Conservation (phyloP, 345 rosid species). For the Eucalyptus urophylla region DNA sequence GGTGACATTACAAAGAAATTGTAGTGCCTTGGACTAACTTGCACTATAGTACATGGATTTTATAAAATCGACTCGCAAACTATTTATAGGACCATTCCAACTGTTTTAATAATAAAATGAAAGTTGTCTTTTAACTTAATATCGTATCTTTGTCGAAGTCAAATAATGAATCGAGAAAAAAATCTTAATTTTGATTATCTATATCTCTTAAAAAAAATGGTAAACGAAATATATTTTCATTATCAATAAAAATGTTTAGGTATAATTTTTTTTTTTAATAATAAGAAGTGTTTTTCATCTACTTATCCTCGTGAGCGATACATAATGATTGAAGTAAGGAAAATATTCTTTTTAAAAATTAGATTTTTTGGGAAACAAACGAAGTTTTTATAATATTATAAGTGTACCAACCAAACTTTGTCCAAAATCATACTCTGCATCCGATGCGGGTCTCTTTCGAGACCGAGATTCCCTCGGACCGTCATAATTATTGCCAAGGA, state of each 20-base stretch:
- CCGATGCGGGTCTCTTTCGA: background rate
- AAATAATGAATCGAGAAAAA: background rate
- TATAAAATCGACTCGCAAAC: background rate
- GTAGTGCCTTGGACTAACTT: background rate
- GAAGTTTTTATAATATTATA: background rate
- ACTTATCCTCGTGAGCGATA: too few relatives aligned
- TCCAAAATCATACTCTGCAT: background rate
- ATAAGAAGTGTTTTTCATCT: background rate
- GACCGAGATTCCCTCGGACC: background rate
- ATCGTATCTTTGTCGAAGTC: background rate
- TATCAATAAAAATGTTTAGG: background rate
- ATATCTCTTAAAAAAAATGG: background rate
- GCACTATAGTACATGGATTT: background rate
- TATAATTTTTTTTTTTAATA: background rate
- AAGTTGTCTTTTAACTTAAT: background rate
- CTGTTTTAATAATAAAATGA: background rate
- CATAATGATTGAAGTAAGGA: too few relatives aligned
- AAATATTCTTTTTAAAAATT: too few relatives aligned
- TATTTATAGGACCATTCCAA: background rate
- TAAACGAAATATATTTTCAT: fast-evolving
- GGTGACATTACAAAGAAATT: background rate
- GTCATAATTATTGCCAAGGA: background rate
- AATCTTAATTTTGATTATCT: background rate
- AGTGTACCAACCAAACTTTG: background rate
- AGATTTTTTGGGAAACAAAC: fast-evolving